Conservation (phyloP, 2,329 filamentous ascomycete genomes). For the Botrytis pseudocinerea region DNA sequence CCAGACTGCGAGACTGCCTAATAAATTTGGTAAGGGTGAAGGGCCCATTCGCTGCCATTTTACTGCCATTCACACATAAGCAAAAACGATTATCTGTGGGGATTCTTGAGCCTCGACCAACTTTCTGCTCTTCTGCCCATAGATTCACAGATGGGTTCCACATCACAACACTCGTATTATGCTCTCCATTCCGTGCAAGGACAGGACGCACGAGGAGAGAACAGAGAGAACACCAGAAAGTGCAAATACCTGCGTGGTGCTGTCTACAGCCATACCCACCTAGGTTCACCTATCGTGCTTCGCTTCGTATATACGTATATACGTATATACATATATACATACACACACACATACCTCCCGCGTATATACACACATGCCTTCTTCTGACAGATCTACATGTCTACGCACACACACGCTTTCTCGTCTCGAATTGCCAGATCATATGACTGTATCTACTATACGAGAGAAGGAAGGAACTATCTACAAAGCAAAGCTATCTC, state of each 20-base stretch:
- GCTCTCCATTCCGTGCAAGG: background rate
- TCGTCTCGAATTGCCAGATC: background rate
- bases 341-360: no score
- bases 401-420: background rate
- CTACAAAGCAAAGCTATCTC: background rate
- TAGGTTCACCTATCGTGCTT: background rate
- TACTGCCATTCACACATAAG: background rate
- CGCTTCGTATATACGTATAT: no score
- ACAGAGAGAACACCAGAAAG: background rate
- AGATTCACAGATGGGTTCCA: background rate
- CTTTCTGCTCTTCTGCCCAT: background rate
- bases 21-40: background rate
- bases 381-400: no score
- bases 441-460: background rate
- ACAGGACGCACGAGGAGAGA: background rate
- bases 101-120: constrained; percentile 3
- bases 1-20: background rate
- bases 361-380: background rate
- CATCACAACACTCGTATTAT: background rate
- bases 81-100: constrained; percentile 1
- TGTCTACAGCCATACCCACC: no score
- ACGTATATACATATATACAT: no score
- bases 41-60: background rate
- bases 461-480: background rate
- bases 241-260: background rate